Conservation (phyloP, 768 basidiomycete species). For the Clavulina sp. region DNA sequence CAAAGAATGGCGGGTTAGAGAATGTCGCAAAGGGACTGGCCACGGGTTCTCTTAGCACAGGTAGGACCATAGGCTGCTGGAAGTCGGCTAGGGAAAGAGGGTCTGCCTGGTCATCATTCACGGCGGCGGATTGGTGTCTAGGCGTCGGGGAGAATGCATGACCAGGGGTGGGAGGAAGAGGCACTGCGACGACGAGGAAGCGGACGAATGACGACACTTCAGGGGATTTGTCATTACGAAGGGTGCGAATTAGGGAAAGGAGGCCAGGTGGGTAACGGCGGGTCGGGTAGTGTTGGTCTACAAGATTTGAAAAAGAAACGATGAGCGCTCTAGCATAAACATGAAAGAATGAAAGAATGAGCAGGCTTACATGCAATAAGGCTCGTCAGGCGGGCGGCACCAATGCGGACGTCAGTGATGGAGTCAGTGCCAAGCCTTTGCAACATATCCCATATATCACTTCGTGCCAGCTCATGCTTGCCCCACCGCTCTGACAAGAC, state of each 20-base stretch:
- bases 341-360: too few species aligned
- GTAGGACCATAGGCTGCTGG: not conserved
- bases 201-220: slow-evolving; percentile 10
- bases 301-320: not conserved
- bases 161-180: slow-evolving; percentile 1
- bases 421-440: slow-evolving; percentile 40
- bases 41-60: not conserved
- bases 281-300: slow-evolving; percentile 1
- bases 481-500: slow-evolving; percentile 20
- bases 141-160: slow-evolving; percentile 8
- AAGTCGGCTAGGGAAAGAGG: not conserved
- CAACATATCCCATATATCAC: slow-evolving; percentile 39
- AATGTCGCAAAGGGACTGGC: slow-evolving; percentile 1
- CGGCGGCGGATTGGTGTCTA: slow-evolving; percentile 8
- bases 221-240: slow-evolving; percentile 6
- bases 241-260: slow-evolving; percentile 4
- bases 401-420: slow-evolving; percentile 74
- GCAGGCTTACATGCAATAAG: slow-evolving; percentile 33
- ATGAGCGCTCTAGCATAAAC: not conserved
- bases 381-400: slow-evolving; percentile 56
- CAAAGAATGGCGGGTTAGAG: not conserved
- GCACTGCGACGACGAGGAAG: not conserved
- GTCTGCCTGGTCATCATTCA: not conserved
- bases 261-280: slow-evolving; percentile 4
- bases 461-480: slow-evolving; percentile 25